Percentiles rank a stretch among this genome's conserved stretches.
phyloP scores from a whole-genome alignment of 83 land plant species.

The Picea engelmannii region DNA sequence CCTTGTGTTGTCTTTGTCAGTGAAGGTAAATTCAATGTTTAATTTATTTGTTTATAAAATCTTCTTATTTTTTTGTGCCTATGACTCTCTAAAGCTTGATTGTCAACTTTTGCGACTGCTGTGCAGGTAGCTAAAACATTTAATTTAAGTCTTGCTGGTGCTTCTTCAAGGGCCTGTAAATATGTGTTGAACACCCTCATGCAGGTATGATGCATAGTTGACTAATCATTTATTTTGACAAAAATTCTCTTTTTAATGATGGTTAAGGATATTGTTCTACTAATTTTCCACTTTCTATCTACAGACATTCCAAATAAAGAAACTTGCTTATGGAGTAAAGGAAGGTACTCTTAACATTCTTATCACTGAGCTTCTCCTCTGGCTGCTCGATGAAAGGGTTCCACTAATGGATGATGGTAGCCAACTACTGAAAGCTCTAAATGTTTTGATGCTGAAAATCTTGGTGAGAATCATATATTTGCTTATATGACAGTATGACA shows the following conservation, averaged over 20 bases:
- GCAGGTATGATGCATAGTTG: slow-evolving; percentile 63
- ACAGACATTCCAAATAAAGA: slow-evolving; percentile 94
- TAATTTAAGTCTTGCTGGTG: slow-evolving; percentile 90
- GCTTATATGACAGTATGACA: background rate
- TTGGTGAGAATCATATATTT: slow-evolving; percentile 50
- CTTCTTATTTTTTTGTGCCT: background rate
- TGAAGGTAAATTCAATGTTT: slow-evolving; percentile 50
- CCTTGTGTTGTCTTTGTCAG: slow-evolving; percentile 83
- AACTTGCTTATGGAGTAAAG: slow-evolving; percentile 91
- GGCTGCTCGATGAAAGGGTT: slow-evolving; percentile 99
- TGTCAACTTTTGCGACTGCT: background rate
- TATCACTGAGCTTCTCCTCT: slow-evolving; percentile 91
- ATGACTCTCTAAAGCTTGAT: background rate
- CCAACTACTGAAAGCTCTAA: slow-evolving; percentile 94
- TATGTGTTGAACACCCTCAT: slow-evolving; percentile 96
- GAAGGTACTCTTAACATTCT: slow-evolving; percentile 88
- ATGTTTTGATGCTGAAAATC: slow-evolving; percentile 97
- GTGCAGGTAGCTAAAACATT: slow-evolving; percentile 91
- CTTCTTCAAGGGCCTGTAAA: slow-evolving; percentile 98
- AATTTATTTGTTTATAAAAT: background rate
- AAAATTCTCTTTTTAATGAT: background rate
- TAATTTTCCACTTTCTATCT: background rate
- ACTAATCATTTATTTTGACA: background rate
- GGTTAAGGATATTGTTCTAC: background rate
- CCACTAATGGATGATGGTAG: slow-evolving; percentile 99